These are phyloP conservation scores for Lomentospora prolificans DNA, from an alignment of 2,329 filamentous ascomycete species.

Conservation along the genomic window DNA sequence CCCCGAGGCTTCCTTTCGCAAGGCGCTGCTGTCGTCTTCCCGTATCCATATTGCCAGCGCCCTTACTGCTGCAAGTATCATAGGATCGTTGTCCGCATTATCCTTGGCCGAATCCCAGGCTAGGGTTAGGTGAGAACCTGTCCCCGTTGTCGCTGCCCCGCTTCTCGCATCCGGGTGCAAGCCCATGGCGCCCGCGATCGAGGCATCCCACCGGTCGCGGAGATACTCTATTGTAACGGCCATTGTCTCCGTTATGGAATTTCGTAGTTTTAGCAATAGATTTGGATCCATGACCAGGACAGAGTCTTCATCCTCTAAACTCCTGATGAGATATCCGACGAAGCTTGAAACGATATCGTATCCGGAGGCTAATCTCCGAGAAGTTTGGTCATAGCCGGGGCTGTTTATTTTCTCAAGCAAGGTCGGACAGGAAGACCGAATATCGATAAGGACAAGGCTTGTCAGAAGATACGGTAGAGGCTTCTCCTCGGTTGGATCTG, in stretches of 20 bases:
- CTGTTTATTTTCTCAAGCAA: slow-evolving; percentile 49
- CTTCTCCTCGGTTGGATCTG: slow-evolving; percentile 31
- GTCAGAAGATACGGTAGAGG: slow-evolving; percentile 53
- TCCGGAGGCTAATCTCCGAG: slow-evolving; percentile 46
- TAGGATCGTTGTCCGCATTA: slow-evolving; percentile 40
- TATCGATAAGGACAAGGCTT: slow-evolving; percentile 56
- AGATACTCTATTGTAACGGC: slow-evolving; percentile 55
- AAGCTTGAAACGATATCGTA: slow-evolving; percentile 55
- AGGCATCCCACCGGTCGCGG: slow-evolving; percentile 60
- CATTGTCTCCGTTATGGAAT: slow-evolving; percentile 52
- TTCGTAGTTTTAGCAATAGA: slow-evolving; percentile 50
- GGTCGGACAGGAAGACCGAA: slow-evolving; percentile 51
- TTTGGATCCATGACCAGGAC: slow-evolving; percentile 29
- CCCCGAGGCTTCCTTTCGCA: slow-evolving; percentile 47
- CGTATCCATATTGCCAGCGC: slow-evolving; percentile 56
- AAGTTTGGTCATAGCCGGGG: slow-evolving; percentile 37
- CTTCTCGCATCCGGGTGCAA: slow-evolving; percentile 47
- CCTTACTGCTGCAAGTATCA: slow-evolving; percentile 49
- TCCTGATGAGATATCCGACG: slow-evolving; percentile 45
- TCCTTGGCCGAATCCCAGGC: slow-evolving; percentile 48
- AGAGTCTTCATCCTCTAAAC: slow-evolving; percentile 36
- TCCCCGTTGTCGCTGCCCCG: slow-evolving; percentile 30
- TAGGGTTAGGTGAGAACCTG: slow-evolving; percentile 37
- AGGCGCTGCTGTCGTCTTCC: slow-evolving; percentile 53
- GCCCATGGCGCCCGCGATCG: slow-evolving; percentile 51